These are phyloP conservation scores for Diaporthe capsici DNA, from an alignment of 2,329 filamentous ascomycete species.

Conservation along the genomic window DNA sequence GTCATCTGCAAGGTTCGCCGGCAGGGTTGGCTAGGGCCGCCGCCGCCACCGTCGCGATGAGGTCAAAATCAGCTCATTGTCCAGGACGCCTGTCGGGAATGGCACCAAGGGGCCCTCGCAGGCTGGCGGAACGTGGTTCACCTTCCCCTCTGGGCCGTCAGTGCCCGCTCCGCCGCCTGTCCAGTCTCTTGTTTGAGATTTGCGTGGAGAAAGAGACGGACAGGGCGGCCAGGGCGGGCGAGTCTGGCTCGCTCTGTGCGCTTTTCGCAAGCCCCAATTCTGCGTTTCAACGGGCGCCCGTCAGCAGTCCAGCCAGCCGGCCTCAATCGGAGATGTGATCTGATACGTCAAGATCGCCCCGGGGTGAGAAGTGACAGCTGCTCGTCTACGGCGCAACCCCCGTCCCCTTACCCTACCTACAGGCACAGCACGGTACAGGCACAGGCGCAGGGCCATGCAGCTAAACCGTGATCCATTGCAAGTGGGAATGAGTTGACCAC, in stretches of 20 bases:
- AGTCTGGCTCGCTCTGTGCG: constrained; percentile 26
- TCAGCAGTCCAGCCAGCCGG: constrained; percentile 26
- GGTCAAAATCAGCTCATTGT: constrained; percentile 29
- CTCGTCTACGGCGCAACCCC: constrained; percentile 8
- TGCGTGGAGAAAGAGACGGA: constrained; percentile 13
- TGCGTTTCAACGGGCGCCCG: constrained; percentile 31
- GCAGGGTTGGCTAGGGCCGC: constrained; percentile 24
- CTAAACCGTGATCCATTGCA: constrained; percentile 17
- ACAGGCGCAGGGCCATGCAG: constrained; percentile 6
- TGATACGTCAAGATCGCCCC: constrained; percentile 36
- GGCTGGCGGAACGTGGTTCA: background rate
- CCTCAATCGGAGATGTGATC: constrained; percentile 35
- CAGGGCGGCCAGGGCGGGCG: constrained; percentile 14
- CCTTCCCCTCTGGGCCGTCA: constrained; percentile 15
- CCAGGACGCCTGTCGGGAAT: constrained; percentile 19
- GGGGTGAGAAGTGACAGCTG: constrained; percentile 36
- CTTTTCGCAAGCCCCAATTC: constrained; percentile 13
- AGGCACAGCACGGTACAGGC: background rate
- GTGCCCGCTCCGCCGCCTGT: constrained; percentile 1
- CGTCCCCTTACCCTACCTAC: background rate
- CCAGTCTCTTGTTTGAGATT: constrained; percentile 24
- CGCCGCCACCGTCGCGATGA: constrained; percentile 15
- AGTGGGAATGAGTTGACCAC: background rate
- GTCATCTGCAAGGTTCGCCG: constrained; percentile 23
- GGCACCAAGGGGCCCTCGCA: background rate